A percentile compares a stretch with the other conserved stretches of the same genome.
Conservation (phyloP, 108 stramenopile genomes). For the Licmophora abbreviata region DNA sequence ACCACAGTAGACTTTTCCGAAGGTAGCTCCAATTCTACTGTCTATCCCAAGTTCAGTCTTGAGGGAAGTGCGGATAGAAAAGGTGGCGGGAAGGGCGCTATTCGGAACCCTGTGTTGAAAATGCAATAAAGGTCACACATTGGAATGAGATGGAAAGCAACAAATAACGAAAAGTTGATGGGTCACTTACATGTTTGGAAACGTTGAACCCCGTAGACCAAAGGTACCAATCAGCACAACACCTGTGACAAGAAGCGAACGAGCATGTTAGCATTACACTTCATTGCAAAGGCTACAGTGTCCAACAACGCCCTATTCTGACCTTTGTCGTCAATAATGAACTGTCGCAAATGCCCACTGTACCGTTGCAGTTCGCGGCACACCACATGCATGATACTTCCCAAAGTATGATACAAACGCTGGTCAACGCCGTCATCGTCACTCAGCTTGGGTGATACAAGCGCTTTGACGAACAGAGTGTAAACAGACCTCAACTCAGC, state of each 20-base stretch:
- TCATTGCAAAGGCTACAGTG: conserved; percentile 13
- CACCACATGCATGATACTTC: conserved; percentile 15
- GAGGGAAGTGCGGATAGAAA: conserved; percentile 44
- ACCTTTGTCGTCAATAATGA: conserved; percentile 47
- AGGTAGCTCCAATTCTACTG: conserved; percentile 47
- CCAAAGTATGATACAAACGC: conserved; percentile 7
- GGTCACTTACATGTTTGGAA: conserved; percentile 50
- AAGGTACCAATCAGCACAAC: conserved; percentile 66
- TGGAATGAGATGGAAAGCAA: neutral
- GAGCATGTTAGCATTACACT: conserved; percentile 24
- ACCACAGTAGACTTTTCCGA: conserved; percentile 69
- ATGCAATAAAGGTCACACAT: neutral
- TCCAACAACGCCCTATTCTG: neutral
- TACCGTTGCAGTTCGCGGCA: conserved; percentile 15
- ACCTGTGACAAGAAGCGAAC: no score
- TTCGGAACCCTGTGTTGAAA: conserved; percentile 21
- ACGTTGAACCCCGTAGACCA: conserved; percentile 64
- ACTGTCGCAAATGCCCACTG: conserved; percentile 39
- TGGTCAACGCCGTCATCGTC: conserved; percentile 8
- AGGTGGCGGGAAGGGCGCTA: conserved; percentile 50
- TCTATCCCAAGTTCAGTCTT: conserved; percentile 43
- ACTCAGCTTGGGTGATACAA: conserved; percentile 11
- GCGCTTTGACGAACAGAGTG: conserved; percentile 21
- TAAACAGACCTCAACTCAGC: conserved; percentile 29
- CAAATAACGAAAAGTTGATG: neutral